phyloP scores from a whole-genome alignment of 768 basidiomycete genomes.

The Phlebiopsis flavidoalba region DNA sequence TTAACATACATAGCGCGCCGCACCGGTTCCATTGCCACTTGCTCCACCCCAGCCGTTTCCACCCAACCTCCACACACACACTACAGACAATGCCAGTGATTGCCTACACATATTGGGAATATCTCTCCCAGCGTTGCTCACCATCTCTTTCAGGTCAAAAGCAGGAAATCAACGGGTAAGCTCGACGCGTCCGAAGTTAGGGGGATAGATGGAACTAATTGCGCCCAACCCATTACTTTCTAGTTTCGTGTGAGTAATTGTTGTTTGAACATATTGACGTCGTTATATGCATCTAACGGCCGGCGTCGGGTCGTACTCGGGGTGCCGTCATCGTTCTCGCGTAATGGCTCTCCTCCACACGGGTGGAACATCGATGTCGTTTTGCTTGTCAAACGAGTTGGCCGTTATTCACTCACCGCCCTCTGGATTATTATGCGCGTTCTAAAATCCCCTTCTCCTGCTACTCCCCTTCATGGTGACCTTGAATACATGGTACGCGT shows the following conservation, averaged over 20 bases:
- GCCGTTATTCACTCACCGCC: slow-evolving; percentile 15
- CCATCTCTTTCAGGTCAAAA: slow-evolving; percentile 48
- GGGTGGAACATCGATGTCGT: slow-evolving; percentile 79
- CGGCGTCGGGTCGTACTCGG: slow-evolving; percentile 86
- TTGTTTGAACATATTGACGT: neutral
- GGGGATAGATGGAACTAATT: neutral
- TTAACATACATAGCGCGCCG: slow-evolving; percentile 4
- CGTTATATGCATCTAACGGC: neutral
- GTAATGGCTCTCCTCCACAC: slow-evolving; percentile 84
- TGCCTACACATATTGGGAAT: neutral
- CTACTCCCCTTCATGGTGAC: slow-evolving; percentile 95
- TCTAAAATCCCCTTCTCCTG: slow-evolving; percentile 7
- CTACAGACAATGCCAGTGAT: slow-evolving; percentile 3
- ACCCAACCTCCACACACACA: neutral
- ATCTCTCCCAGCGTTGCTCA: neutral
- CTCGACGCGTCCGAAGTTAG: neutral
- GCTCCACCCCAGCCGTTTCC: neutral
- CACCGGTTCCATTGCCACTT: slow-evolving; percentile 2
- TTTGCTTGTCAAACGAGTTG: slow-evolving; percentile 97
- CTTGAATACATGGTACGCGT: slow-evolving; percentile 86
- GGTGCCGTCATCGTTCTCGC: slow-evolving; percentile 95
- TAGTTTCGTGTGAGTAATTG: slow-evolving; percentile 80
- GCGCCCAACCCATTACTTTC: slow-evolving; percentile 8
- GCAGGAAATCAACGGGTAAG: slow-evolving; percentile 97
- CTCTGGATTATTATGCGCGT: slow-evolving; percentile 5